Evolutionary conservation across 2,329 filamentous ascomycete genomes (phyloP), one percentile per base, ranked within the genome.

Genomic region (Drechslera avenae): DNA sequence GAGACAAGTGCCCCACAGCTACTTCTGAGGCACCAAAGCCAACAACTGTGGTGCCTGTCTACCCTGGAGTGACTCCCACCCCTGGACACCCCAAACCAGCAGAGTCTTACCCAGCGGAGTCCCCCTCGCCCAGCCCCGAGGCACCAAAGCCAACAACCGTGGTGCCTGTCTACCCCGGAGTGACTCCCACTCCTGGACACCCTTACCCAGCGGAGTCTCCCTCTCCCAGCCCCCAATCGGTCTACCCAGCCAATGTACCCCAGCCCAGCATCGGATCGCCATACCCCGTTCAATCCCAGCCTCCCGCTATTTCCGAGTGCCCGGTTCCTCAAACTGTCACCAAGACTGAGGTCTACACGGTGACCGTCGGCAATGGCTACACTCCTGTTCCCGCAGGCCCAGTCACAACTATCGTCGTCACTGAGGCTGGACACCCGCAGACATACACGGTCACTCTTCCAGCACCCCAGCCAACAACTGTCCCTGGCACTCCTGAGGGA

Each of bases 301-400:
- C 50, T 33, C 44, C 58, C 9, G 50, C 39, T 31, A 28, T 37
- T 34, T 46, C 54, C 18, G 49, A 45, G 37, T 69, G 67, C 65
- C 67, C 66, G 7, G 62, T 65, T 28, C 59, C 57, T 5, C 52
- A 56, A n/a, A 71, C 66, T n/a, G 60, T 67, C 40, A 64, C 61
- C 26, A 46, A 64, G 36, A 64, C 60, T 12, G 50, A 56, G 37
- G 43, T 52, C 19, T 60, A 65, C 54, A 67, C 65, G 12, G 57
- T 69, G 10, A 68, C 44, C 13, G 19, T 30, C n/a, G 37, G 19
- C 14, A 13, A 28, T 13, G 28, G 16, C 18, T 48, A 52, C 39
- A 34, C 44, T 34, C 44, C 44, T 2, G 37, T 51, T 52, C 23
- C 26, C 26, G 10, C 54, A 52, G 8, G 49, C 49, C 39, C 52